A percentile compares a stretch with the other conserved stretches of the same genome.
phyloP scores from a whole-genome alignment of 2,329 filamentous ascomycete genomes.

The Neurospora sp. region DNA sequence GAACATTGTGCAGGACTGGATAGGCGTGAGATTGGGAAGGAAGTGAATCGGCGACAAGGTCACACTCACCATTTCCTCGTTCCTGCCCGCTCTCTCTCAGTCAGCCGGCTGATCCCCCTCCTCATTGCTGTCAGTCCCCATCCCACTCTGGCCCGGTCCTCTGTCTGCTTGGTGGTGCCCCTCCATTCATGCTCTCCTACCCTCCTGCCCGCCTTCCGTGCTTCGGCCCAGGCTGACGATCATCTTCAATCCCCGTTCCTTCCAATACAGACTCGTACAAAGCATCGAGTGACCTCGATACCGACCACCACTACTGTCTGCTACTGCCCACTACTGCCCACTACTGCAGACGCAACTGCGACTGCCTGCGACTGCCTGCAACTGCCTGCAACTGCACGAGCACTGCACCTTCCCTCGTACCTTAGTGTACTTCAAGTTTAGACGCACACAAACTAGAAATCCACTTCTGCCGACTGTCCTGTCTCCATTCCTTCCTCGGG shows the following conservation, averaged over 20 bases:
- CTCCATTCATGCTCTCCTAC: background rate
- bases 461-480: background rate
- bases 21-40: background rate
- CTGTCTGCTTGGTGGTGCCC: background rate
- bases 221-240: background rate
- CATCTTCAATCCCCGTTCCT: background rate
- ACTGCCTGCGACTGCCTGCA: background rate
- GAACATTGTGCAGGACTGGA: background rate
- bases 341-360: background rate
- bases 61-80: background rate
- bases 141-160: background rate
- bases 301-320: background rate
- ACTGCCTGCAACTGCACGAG: background rate
- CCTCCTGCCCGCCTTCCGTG: background rate
- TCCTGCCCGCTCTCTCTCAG: background rate
- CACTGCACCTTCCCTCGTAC: background rate
- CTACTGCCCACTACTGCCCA: background rate
- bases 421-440: background rate
- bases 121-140: background rate
- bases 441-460: constrained; percentile 1
- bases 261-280: background rate
- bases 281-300: background rate
- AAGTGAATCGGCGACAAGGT: background rate
- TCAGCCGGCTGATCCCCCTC: background rate
- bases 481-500: background rate